phyloP scores from a whole-genome alignment of 352 stramenopile species.

The Pythium aristosporum region DNA sequence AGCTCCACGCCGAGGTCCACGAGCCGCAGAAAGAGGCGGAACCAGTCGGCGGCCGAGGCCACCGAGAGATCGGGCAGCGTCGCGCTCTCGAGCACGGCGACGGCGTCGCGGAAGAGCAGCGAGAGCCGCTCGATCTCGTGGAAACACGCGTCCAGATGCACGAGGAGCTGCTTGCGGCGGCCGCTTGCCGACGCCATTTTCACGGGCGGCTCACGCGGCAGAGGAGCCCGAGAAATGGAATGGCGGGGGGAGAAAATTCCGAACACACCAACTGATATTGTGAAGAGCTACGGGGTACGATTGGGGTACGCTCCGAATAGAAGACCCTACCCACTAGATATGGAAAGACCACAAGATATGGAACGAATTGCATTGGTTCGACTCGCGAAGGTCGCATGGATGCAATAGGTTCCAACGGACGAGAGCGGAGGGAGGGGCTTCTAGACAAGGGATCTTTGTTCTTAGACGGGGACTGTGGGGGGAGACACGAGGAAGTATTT shows the following conservation, averaged over 20 bases:
- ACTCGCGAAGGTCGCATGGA: neutral
- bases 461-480: slow-evolving; percentile 3
- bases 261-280: neutral
- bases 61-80: slow-evolving; percentile 38
- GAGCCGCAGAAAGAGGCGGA: slow-evolving; percentile 68
- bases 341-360: slow-evolving; percentile 4
- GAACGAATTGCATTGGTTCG: neutral
- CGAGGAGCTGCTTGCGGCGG: slow-evolving; percentile 34
- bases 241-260: neutral
- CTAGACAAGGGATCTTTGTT: neutral
- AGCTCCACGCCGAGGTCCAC: slow-evolving; percentile 67
- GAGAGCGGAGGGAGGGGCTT: neutral
- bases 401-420: neutral
- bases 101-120: slow-evolving; percentile 32
- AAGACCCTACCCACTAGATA: slow-evolving; percentile 4
- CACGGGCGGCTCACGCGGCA: neutral
- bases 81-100: slow-evolving; percentile 47
- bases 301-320: slow-evolving; percentile 14
- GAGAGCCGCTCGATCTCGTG: slow-evolving; percentile 51
- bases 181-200: slow-evolving; percentile 12
- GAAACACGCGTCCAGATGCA: slow-evolving; percentile 47
- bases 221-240: neutral
- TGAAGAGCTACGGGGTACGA: neutral
- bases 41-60: slow-evolving; percentile 51
- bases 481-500: neutral